phyloP scores from a whole-genome alignment of 805 yeast species.

The Lipomyces lipofer region DNA sequence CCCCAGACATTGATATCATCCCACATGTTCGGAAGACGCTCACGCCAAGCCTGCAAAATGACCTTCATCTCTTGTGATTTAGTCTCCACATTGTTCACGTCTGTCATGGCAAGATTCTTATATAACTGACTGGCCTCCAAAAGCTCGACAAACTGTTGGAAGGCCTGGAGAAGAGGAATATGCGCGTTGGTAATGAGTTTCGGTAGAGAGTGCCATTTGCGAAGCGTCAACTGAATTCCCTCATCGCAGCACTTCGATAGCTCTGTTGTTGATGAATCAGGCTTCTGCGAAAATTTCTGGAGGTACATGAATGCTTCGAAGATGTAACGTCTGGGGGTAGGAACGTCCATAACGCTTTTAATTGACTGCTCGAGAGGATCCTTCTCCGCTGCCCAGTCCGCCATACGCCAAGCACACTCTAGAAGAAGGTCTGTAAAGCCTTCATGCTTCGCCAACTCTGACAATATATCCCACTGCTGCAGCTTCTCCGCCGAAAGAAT shows the following conservation, averaged over 20 bases:
- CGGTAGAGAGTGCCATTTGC: constrained; percentile 93
- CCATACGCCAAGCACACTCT: constrained; percentile 99
- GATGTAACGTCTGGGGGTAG: constrained; percentile 94
- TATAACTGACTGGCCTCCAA: constrained; percentile 97
- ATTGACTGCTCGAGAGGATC: constrained; percentile 94
- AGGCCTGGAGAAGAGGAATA: constrained; percentile 82
- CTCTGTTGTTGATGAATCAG: constrained; percentile 73
- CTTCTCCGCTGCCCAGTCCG: constrained; percentile 95
- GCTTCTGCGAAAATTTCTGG: constrained; percentile 90
- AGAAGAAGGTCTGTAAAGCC: constrained; percentile 90
- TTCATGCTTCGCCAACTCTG: constrained; percentile 96
- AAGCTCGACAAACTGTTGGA: constrained; percentile 96
- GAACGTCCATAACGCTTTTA: constrained; percentile 96
- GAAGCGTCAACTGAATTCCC: constrained; percentile 87
- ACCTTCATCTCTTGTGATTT: constrained; percentile 94
- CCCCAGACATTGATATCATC: constrained; percentile 98
- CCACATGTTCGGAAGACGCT: constrained; percentile 93
- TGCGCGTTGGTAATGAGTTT: constrained; percentile 75
- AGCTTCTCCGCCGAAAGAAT: constrained; percentile 92
- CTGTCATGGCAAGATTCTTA: constrained; percentile 81
- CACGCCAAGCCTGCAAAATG: constrained; percentile 96
- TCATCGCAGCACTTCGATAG: constrained; percentile 88
- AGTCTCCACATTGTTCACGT: constrained; percentile 85
- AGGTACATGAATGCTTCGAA: constrained; percentile 91
- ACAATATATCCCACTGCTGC: constrained; percentile 96